phyloP scores from a whole-genome alignment of 208 protist species.

The Leishmania aethiopica region DNA sequence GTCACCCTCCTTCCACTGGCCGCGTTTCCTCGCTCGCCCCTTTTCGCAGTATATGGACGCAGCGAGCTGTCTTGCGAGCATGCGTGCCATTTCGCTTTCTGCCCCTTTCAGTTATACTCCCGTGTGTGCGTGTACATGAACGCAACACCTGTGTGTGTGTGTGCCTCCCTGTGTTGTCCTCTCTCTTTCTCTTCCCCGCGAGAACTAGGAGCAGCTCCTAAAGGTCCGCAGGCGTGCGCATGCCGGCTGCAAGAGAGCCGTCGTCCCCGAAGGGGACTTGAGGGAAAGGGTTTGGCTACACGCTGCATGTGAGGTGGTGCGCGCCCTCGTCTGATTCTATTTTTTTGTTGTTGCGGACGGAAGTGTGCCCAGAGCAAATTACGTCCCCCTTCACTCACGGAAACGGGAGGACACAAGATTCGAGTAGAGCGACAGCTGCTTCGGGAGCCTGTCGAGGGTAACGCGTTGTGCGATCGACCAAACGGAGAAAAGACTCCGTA shows the following conservation, averaged over 20 bases:
- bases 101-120: not conserved
- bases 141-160: not conserved
- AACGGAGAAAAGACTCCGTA: too few relatives aligned
- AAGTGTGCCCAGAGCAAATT: not conserved
- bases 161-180: not conserved
- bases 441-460: not conserved
- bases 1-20: slow-evolving; percentile 4
- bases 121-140: not conserved
- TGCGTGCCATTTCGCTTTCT: not conserved
- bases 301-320: not conserved
- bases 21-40: not conserved
- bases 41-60: not conserved
- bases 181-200: not conserved
- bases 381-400: not conserved
- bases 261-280: not conserved
- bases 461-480: not conserved
- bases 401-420: not conserved
- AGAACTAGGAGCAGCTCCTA: not conserved
- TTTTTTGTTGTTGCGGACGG: not conserved
- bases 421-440: not conserved
- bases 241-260: not conserved
- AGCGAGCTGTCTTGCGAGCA: not conserved
- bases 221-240: not conserved
- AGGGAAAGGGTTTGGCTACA: not conserved
- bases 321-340: not conserved